These are phyloP conservation scores for Cymodocea nodosa DNA, from an alignment of 116 monocot genomes.

Conservation along the genomic window DNA sequence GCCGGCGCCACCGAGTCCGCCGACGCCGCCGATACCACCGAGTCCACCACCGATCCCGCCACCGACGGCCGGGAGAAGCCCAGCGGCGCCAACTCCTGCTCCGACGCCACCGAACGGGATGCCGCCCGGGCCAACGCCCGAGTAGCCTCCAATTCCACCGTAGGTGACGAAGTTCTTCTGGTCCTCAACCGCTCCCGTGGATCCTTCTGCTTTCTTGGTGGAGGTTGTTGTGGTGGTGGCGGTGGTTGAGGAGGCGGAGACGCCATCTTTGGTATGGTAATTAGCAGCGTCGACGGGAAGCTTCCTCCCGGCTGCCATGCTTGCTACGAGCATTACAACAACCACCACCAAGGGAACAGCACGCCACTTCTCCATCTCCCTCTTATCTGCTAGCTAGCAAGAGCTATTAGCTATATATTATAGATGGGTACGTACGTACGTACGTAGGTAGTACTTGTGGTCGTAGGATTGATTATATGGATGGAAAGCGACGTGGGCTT, in stretches of 20 bases:
- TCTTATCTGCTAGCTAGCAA: neutral
- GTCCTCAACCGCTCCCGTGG: neutral
- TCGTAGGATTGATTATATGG: neutral
- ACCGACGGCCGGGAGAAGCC: neutral
- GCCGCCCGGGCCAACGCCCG: conserved; percentile 9
- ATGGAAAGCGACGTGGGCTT: neutral
- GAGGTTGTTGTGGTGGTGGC: neutral
- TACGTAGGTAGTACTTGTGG: neutral
- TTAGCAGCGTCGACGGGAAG: neutral
- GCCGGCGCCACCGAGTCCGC: conserved; percentile 5
- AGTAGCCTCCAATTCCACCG: conserved; percentile 19
- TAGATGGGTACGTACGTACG: too few relatives aligned
- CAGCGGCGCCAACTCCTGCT: neutral
- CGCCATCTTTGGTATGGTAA: neutral
- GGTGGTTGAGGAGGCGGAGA: neutral
- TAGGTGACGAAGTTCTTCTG: conserved; percentile 18
- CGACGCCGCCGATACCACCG: conserved; percentile 6
- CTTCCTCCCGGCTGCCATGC: conserved; percentile 1
- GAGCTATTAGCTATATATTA: neutral
- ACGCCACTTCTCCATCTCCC: conserved; percentile 9
- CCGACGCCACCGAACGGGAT: conserved; percentile 8
- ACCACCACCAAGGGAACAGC: neutral
- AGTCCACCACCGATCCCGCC: conserved; percentile 16
- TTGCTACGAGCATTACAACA: neutral
- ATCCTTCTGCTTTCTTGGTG: neutral